Conservation (phyloP, 306 rosid genomes). For the Vigna reflexopilosa region DNA sequence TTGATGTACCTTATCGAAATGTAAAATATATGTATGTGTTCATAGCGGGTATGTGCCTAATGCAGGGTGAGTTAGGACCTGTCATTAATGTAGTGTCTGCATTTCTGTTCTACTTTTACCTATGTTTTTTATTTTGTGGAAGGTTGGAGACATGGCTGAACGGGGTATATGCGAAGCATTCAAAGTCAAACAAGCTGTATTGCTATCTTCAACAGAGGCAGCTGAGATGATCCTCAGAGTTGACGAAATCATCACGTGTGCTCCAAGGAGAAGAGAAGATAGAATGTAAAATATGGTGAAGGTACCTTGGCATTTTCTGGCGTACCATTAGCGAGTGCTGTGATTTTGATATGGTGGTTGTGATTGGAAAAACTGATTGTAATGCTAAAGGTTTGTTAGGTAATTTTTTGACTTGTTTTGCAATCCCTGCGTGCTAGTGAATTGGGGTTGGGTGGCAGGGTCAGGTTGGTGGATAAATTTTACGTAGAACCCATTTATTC, state of each 20-base stretch:
- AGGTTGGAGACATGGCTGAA: slow-evolving; percentile 95
- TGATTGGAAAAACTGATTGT: slow-evolving; percentile 29
- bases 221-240: slow-evolving; percentile 99
- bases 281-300: slow-evolving; percentile 67
- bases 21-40: neutral
- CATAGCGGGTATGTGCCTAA: neutral
- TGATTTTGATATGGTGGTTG: slow-evolving; percentile 26
- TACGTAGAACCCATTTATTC: neutral
- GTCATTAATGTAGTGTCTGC: neutral
- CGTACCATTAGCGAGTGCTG: slow-evolving; percentile 1
- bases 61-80: neutral
- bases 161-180: slow-evolving; percentile 85
- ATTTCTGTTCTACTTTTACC: slow-evolving; percentile 20
- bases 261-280: slow-evolving; percentile 95
- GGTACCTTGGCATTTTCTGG: slow-evolving; percentile 8
- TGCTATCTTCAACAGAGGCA: slow-evolving; percentile 95
- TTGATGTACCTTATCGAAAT: neutral
- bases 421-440: neutral
- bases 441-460: slow-evolving; percentile 13
- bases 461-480: neutral
- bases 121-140: slow-evolving; percentile 25
- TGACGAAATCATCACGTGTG: slow-evolving; percentile 96
- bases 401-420: slow-evolving; percentile 19
- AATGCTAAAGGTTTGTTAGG: slow-evolving; percentile 31
- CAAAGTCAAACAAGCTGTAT: slow-evolving; percentile 92